A percentile compares a stretch with the other conserved stretches of the same genome.
Evolutionary conservation across 257 asterid genomes (phyloP).

Genomic region (Agastache rugosa): DNA sequence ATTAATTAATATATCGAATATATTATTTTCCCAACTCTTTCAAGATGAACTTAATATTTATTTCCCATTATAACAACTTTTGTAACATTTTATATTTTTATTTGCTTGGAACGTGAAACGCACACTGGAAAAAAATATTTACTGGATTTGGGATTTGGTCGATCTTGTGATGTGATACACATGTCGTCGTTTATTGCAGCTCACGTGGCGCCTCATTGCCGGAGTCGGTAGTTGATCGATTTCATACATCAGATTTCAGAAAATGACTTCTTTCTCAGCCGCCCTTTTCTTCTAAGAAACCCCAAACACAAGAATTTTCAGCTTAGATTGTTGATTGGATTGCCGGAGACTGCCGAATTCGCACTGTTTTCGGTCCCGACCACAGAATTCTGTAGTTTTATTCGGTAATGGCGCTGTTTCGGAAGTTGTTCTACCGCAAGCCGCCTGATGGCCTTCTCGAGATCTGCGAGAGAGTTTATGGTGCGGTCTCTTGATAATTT

Average conservation of each 20-base stretch:
- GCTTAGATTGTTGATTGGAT: constrained; percentile 30
- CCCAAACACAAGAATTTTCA: constrained; percentile 16
- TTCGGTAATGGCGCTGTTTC: constrained; percentile 57
- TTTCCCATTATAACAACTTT: background rate
- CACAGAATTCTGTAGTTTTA: constrained; percentile 33
- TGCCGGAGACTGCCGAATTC: constrained; percentile 21
- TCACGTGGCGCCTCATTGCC: constrained; percentile 41
- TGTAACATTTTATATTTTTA: background rate
- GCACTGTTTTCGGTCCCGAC: background rate
- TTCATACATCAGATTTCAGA: constrained; percentile 30
- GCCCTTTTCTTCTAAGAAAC: constrained; percentile 35
- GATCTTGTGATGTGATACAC: constrained; percentile 12
- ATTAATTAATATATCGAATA: no score
- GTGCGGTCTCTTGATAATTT: constrained; percentile 43
- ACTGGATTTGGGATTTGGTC: background rate
- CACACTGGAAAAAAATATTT: background rate
- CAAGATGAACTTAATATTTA: no score
- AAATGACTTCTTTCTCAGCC: constrained; percentile 31
- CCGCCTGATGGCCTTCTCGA: constrained; percentile 94
- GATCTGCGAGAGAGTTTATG: constrained; percentile 90
- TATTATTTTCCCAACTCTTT: no score
- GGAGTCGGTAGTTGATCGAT: constrained; percentile 41
- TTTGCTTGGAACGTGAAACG: background rate
- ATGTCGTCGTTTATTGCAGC: constrained; percentile 37
- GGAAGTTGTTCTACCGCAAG: constrained; percentile 86